These are phyloP conservation scores for Microsporum audouinii DNA, from an alignment of 2,329 filamentous ascomycete genomes.

Conservation along the genomic window DNA sequence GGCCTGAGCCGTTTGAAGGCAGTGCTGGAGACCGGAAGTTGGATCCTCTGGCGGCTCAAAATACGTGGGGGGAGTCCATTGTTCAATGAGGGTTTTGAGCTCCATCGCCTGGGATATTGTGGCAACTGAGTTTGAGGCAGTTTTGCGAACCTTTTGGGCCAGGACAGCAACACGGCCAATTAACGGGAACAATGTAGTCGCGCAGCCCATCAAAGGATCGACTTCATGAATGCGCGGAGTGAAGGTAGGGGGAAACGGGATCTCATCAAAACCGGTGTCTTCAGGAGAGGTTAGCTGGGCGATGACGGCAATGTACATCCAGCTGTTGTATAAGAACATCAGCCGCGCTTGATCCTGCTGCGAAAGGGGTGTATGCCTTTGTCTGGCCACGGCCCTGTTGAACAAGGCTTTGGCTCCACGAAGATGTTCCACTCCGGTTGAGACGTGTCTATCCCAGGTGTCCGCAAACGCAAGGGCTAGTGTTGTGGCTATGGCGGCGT, in stretches of 20 bases:
- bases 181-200: constrained; percentile 54
- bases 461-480: constrained; percentile 58
- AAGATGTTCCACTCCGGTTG: constrained; percentile 58
- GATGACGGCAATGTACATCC: constrained; percentile 64
- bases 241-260: constrained; percentile 26
- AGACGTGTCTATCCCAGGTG: constrained; percentile 59
- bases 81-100: constrained; percentile 48
- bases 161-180: constrained; percentile 56
- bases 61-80: constrained; percentile 48
- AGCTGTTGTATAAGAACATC: constrained; percentile 58
- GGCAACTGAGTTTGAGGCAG: constrained; percentile 45
- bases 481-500: constrained; percentile 58
- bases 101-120: constrained; percentile 52
- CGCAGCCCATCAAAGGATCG: constrained; percentile 62
- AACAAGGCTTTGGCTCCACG: constrained; percentile 55
- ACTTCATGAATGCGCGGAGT: constrained; percentile 43
- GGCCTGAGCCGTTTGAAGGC: constrained; percentile 55
- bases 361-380: constrained; percentile 24
- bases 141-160: constrained; percentile 50
- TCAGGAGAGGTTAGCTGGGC: constrained; percentile 54
- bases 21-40: constrained; percentile 50
- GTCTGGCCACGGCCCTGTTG: constrained; percentile 44
- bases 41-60: constrained; percentile 55
- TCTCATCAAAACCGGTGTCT: constrained; percentile 43
- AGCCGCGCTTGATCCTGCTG: constrained; percentile 44